These are phyloP conservation scores for Kodamaea laetipori DNA, from an alignment of 805 yeast species.

Conservation along the genomic window DNA sequence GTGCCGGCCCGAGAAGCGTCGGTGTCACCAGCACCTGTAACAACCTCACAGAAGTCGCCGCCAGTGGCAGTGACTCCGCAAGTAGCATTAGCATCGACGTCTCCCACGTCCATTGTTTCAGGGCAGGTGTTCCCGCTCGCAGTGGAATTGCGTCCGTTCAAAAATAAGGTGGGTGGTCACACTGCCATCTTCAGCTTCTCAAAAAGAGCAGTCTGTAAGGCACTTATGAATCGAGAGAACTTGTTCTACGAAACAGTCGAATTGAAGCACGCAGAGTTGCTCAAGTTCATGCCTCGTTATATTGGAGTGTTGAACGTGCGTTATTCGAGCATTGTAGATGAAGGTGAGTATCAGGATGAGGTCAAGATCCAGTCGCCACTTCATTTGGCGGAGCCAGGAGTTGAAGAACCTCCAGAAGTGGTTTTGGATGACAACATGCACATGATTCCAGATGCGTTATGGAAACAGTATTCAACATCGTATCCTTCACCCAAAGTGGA, in stretches of 20 bases:
- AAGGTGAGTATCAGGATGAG: conserved; percentile 19
- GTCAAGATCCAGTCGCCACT: not conserved
- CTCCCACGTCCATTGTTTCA: not conserved
- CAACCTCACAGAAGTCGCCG: conserved; percentile 3
- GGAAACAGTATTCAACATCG: conserved; percentile 57
- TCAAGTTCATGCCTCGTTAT: conserved; percentile 88
- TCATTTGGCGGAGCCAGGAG: no score
- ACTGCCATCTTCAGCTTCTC: conserved; percentile 94
- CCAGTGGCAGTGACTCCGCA: no score
- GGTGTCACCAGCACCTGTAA: no score
- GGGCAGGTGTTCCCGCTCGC: conserved; percentile 61
- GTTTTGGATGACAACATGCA: conserved; percentile 88
- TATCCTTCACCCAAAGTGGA: conserved; percentile 21
- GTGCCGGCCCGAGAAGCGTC: not conserved
- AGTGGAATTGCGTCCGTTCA: conserved; percentile 88
- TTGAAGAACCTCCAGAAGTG: conserved; percentile 67
- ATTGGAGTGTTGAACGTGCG: conserved; percentile 94
- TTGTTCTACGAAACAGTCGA: conserved; percentile 91
- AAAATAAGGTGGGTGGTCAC: conserved; percentile 96
- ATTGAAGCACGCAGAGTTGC: conserved; percentile 68
- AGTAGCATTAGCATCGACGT: conserved; percentile 6
- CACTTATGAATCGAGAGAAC: conserved; percentile 86
- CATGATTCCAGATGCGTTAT: conserved; percentile 80
- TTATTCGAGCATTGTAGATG: conserved; percentile 54
- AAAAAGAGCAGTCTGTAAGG: conserved; percentile 90